These are phyloP conservation scores for Cucumis sativus DNA, from an alignment of 306 rosid species.

Conservation along the genomic window DNA sequence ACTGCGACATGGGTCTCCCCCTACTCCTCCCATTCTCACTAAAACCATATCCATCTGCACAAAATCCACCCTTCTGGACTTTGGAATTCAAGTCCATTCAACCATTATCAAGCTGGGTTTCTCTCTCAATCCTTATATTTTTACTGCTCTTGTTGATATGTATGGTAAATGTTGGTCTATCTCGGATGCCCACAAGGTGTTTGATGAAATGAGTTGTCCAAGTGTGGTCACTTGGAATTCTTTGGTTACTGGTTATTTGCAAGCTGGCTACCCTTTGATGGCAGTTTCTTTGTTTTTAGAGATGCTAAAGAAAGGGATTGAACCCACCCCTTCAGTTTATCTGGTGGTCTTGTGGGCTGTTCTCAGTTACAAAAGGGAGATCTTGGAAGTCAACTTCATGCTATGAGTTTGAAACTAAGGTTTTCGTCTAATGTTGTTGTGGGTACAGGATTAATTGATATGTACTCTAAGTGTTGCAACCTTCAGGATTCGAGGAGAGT, in stretches of 20 bases:
- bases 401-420: constrained; percentile 26
- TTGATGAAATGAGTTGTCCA: constrained; percentile 22
- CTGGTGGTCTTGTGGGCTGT: constrained; percentile 26
- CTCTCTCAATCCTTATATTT: constrained; percentile 16
- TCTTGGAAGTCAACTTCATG: constrained; percentile 35
- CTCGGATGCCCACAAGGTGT: constrained; percentile 19
- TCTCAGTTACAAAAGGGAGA: constrained; percentile 19
- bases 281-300: constrained; percentile 15
- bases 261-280: constrained; percentile 9
- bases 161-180: constrained; percentile 16
- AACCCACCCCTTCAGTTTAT: constrained; percentile 28
- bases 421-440: constrained; percentile 20
- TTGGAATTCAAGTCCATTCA: constrained; percentile 17
- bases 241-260: constrained; percentile 19
- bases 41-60: constrained; percentile 17
- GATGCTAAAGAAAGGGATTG: constrained; percentile 21
- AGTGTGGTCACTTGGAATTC: constrained; percentile 33
- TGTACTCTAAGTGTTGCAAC: constrained; percentile 27
- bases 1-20: constrained; percentile 12
- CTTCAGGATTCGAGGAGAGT: constrained; percentile 21
- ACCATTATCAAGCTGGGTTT: constrained; percentile 24
- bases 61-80: constrained; percentile 10
- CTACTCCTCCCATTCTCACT: constrained; percentile 20
- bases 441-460: constrained; percentile 26
- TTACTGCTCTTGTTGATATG: constrained; percentile 25